Percentiles rank a stretch among this genome's conserved stretches.
Conservation (phyloP, 768 basidiomycete species). For the Trametes punicea region DNA sequence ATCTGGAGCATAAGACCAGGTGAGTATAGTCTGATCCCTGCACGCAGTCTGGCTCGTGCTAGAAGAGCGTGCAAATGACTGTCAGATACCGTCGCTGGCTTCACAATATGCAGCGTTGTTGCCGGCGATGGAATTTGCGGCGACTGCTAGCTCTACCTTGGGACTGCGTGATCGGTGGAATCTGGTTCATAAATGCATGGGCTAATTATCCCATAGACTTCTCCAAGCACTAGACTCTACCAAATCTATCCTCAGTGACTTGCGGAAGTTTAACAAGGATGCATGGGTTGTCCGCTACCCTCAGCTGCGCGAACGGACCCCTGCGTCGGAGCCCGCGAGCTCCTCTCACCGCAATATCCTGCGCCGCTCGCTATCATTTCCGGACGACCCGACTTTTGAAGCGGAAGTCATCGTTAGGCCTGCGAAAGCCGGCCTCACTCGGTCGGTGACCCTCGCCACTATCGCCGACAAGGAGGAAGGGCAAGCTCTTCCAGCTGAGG, state of each 20-base stretch:
- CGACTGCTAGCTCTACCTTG: too few relatives aligned
- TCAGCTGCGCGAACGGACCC: conserved; percentile 51
- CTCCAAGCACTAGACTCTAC: conserved; percentile 75
- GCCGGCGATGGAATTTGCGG: too few relatives aligned
- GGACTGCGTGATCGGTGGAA: neutral
- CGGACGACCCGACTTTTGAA: conserved; percentile 70
- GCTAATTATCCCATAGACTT: conserved; percentile 44
- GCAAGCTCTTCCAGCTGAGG: conserved; percentile 27
- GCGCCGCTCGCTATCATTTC: conserved; percentile 77
- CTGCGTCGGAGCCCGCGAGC: conserved; percentile 28
- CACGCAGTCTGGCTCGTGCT: too few relatives aligned
- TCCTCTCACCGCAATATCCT: conserved; percentile 39
- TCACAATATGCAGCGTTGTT: too few relatives aligned
- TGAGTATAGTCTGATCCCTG: conserved; percentile 40
- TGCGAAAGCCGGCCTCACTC: conserved; percentile 45
- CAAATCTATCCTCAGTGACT: conserved; percentile 60
- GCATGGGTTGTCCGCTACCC: conserved; percentile 92
- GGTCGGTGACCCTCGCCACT: conserved; percentile 57
- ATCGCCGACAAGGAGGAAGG: conserved; percentile 46
- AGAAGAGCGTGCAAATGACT: neutral
- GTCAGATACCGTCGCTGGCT: too few relatives aligned
- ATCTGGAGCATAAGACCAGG: conserved; percentile 74
- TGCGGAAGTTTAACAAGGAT: conserved; percentile 78
- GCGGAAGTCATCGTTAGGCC: conserved; percentile 63
- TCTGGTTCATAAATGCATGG: neutral